Base-by-base conservation (phyloP, 352 stramenopile species). In the Poterioochromonas sp. region DNA sequence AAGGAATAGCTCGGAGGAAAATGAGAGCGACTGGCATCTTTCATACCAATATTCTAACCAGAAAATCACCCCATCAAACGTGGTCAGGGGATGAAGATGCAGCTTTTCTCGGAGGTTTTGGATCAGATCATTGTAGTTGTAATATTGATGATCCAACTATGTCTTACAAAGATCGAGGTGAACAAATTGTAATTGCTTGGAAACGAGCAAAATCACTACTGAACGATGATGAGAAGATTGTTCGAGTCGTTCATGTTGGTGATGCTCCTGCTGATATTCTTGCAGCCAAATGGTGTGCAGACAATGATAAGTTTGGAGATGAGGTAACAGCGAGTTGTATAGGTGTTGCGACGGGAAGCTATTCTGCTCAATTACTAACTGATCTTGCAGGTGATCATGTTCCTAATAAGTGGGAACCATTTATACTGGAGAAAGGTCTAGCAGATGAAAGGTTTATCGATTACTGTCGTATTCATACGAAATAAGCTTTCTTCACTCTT, bases 241-340 rank as follows among this genome's bases (percentile, higher is more conserved):
- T 83, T 41, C 51, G 79, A 73, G 76, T 86, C 11, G 82, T 85
- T 47, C 80, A 86, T 76, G 82, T 85, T 47, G 82, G 83, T 60
- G 82, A 85, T 79, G 83, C 83, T 49, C 83, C 83, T 29, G 80
- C 81, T n/a, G 83, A 86, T 82, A 81, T 85, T 68, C 78, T 86
- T 51, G 82, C 83, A n/a, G 82, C 80, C 29, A 86, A 85, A 65
- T 74, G 65, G 0, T 85, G 81, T 76, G 62, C 63, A 22, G 0
- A 74, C 29, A n/a, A 82, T 60, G 73, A 73, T 11, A 60, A 49
- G n/a, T 32, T 76, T 35, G 49, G 18, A 3, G 22, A 77, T 34
- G 58, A 69, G 60, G 32, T 82, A 29, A 78, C 76, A 70, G 80
- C 85, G 22, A 68, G 80, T 35, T 79, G 83, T 51, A 80, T 86